Evolutionary conservation across 2,329 filamentous ascomycete species (phyloP), one percentile per base, ranked within the genome.

Genomic region (Stachybotrys elegans): DNA sequence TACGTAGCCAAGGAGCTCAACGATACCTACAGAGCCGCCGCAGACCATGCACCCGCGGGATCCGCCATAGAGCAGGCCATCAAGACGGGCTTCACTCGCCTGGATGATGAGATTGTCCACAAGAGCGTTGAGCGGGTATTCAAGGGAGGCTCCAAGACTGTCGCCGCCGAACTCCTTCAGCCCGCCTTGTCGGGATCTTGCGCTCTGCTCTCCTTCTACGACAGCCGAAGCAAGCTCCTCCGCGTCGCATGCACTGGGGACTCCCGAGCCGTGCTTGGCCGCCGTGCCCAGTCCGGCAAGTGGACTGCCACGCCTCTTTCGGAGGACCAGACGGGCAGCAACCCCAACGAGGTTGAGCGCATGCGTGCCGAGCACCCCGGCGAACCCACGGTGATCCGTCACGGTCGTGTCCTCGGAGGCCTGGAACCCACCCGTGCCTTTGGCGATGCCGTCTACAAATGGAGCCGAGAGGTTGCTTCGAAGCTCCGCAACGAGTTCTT

Each of bases 111-210:
- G 61, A 98, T 98, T 57, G 88, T 95, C 8, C 81, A 97, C 67
- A 86, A 90, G 61, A 95, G 88, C 48, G 92, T 95, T 27, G 81
- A 93, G 55, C 95, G 92, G 65, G 89, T 96, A 12, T 76, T 94
- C 54, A 90, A 94, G 61, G 83, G 86, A 14, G 88, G 91, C 54
- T 93, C 89, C 22, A 95, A 95, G 67, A 78, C 84, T n/a, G 83
- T 89, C 16, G 93, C 92, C 3, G 92, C 93, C 5, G 91, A 97
- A 67, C 75, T 95, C 6, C 79, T 98, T 13, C 91, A 91, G 9
- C 93, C 93, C 8, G 94, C 93, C 6, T 75, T 97, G 20, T 96
- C 93, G 3, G 93, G 93, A n/a, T 97, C 94, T 2, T 98, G 93
- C 62, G 94, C 93, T 32, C 79, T 98, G 6, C 78, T 98, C 9